Evolutionary conservation across 2,329 filamentous ascomycete genomes (phyloP).

Genomic region (Chaetomium globosum): DNA sequence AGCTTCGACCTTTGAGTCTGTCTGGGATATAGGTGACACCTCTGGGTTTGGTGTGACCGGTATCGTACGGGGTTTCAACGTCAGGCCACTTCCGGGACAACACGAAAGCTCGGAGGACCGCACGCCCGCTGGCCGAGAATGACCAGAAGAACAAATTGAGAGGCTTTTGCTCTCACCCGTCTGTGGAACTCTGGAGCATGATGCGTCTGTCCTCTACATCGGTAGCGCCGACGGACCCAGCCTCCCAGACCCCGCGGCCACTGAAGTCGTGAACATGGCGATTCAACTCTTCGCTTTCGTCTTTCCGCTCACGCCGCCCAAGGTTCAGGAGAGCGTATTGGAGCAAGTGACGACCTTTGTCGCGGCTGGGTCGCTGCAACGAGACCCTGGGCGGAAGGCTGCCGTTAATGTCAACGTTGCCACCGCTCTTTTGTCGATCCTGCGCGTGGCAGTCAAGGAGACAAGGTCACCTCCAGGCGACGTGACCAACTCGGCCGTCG

Average conservation of each 20-base stretch:
- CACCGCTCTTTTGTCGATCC: constrained; percentile 73
- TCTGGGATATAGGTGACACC: constrained; percentile 96
- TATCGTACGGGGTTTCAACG: constrained; percentile 74
- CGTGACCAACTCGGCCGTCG: constrained; percentile 72
- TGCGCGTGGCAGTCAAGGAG: constrained; percentile 84
- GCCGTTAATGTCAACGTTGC: constrained; percentile 91
- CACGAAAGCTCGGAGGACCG: constrained; percentile 56
- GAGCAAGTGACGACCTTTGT: constrained; percentile 91
- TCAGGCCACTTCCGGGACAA: constrained; percentile 70
- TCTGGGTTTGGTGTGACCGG: constrained; percentile 92
- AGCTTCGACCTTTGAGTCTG: constrained; percentile 83
- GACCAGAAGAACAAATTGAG: constrained; percentile 67
- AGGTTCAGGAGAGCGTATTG: constrained; percentile 92
- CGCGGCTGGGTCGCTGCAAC: constrained; percentile 75
- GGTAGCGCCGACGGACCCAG: constrained; percentile 52
- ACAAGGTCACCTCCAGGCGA: constrained; percentile 72
- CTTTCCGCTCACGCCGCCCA: constrained; percentile 83
- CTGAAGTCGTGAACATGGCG: constrained; percentile 91
- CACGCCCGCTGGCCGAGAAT: constrained; percentile 54
- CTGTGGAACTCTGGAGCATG: constrained; percentile 83
- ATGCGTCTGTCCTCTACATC: constrained; percentile 79
- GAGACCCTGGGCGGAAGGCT: constrained; percentile 84
- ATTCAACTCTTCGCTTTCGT: constrained; percentile 92
- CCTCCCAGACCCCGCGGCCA: constrained; percentile 78
- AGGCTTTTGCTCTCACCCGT: constrained; percentile 68